Evolutionary conservation across 75 land plant species (phyloP).

Genomic region (Picea glauca): DNA sequence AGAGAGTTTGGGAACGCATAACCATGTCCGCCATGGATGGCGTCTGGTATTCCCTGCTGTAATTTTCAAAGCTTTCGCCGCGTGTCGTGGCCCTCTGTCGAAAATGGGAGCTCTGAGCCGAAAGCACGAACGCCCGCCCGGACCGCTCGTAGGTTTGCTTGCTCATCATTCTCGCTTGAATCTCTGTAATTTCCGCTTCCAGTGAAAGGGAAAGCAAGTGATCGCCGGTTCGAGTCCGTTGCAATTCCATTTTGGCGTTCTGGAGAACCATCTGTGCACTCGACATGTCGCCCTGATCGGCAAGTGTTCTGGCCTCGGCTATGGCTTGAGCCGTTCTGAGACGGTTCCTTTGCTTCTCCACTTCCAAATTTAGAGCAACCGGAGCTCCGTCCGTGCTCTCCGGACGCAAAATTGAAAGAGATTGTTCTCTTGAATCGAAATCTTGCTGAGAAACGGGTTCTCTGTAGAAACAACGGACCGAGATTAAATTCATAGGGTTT

Average conservation of each 20-base stretch:
- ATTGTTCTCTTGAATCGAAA: slow-evolving; percentile 12
- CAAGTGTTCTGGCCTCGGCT: slow-evolving; percentile 56
- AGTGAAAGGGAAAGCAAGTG: slow-evolving; percentile 18
- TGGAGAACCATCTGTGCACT: slow-evolving; percentile 46
- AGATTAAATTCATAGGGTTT: slow-evolving; percentile 28
- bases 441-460: slow-evolving; percentile 49
- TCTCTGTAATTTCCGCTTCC: slow-evolving; percentile 54
- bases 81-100: slow-evolving; percentile 29
- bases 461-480: slow-evolving; percentile 36
- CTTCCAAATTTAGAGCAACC: slow-evolving; percentile 1
- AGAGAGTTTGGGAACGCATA: slow-evolving; percentile 35
- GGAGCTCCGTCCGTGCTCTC: neutral
- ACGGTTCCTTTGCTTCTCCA: slow-evolving; percentile 44
- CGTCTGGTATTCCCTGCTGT: slow-evolving; percentile 22
- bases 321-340: slow-evolving; percentile 56
- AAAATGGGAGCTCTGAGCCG: slow-evolving; percentile 39
- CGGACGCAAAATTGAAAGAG: slow-evolving; percentile 9
- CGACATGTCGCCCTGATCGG: slow-evolving; percentile 42
- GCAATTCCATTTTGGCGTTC: slow-evolving; percentile 41
- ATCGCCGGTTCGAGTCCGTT: slow-evolving; percentile 25
- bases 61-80: slow-evolving; percentile 17
- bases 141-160: slow-evolving; percentile 34
- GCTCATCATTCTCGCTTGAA: slow-evolving; percentile 35
- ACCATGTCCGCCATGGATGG: slow-evolving; percentile 26
- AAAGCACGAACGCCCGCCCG: slow-evolving; percentile 33